Evolutionary conservation across 2,329 filamentous ascomycete genomes (phyloP).

Genomic region (Fusarium sp.): DNA sequence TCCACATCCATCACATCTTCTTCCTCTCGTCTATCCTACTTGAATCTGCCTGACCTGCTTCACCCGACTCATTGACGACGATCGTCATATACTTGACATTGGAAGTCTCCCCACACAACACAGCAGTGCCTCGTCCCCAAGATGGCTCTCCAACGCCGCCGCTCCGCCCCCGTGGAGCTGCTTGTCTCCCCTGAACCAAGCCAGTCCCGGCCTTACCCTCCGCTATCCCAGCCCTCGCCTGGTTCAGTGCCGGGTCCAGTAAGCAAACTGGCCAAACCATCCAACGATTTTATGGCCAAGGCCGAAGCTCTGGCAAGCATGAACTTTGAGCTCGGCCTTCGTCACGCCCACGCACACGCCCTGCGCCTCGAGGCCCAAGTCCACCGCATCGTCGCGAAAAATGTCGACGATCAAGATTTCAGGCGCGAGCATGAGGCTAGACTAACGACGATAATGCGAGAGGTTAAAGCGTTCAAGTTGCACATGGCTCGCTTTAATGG

Average conservation of each 20-base stretch:
- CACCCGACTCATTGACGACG: neutral
- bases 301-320: slow-evolving; percentile 50
- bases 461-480: slow-evolving; percentile 46
- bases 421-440: slow-evolving; percentile 39
- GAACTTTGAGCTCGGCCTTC: slow-evolving; percentile 51
- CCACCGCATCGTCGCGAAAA: slow-evolving; percentile 38
- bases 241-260: no score
- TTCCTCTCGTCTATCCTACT: neutral
- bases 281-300: slow-evolving; percentile 28
- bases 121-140: neutral
- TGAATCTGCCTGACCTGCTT: neutral
- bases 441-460: slow-evolving; percentile 43
- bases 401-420: slow-evolving; percentile 43
- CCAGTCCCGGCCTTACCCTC: neutral
- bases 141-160: slow-evolving; percentile 26
- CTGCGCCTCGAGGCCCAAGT: slow-evolving; percentile 46
- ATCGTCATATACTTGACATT: neutral
- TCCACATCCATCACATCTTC: neutral
- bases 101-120: neutral
- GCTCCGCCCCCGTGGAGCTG: slow-evolving; percentile 19
- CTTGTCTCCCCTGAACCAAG: slow-evolving; percentile 7
- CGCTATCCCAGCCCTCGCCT: no score
- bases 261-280: no score
- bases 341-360: slow-evolving; percentile 41
- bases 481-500: slow-evolving; percentile 32